Conservation (phyloP, 2,329 filamentous ascomycete species). For the Exophiala oligosperma region DNA sequence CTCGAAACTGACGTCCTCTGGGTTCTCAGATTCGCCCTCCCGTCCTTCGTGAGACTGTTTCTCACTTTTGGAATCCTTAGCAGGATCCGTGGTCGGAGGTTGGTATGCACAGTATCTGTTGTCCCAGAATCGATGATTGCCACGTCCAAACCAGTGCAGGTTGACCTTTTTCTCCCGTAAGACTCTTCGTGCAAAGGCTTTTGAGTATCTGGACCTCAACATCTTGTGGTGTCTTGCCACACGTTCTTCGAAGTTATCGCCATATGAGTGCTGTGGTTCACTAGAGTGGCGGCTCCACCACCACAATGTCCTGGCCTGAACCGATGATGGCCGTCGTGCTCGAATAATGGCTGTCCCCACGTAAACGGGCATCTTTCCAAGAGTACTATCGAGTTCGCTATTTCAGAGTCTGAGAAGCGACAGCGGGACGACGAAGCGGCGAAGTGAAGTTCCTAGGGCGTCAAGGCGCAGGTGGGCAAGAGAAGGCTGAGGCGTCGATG, state of each 20-base stretch:
- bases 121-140: slow-evolving; percentile 1
- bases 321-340: not conserved
- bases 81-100: slow-evolving; percentile 13
- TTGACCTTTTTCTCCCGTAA: slow-evolving; percentile 27
- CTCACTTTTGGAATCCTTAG: slow-evolving; percentile 10
- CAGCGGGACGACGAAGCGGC: not conserved
- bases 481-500: not conserved
- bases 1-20: slow-evolving; percentile 35
- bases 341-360: slow-evolving; percentile 10
- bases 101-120: slow-evolving; percentile 15
- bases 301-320: slow-evolving; percentile 26
- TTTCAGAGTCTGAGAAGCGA: not conserved
- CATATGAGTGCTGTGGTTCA: slow-evolving; percentile 7
- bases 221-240: slow-evolving; percentile 24
- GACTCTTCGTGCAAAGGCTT: slow-evolving; percentile 21
- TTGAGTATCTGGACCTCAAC: slow-evolving; percentile 29
- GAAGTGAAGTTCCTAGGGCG: not conserved
- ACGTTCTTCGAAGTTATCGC: slow-evolving; percentile 26
- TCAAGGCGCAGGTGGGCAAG: not conserved
- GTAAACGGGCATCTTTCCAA: slow-evolving; percentile 2
- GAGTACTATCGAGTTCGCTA: not conserved
- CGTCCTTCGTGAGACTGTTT: not conserved
- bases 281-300: slow-evolving; percentile 26
- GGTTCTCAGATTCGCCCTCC: not conserved
- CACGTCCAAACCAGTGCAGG: slow-evolving; percentile 13